A percentile compares a stretch with the other conserved stretches of the same genome.
Conservation (phyloP, 2,329 filamentous ascomycete genomes). For the Gnomoniopsis sp. region DNA sequence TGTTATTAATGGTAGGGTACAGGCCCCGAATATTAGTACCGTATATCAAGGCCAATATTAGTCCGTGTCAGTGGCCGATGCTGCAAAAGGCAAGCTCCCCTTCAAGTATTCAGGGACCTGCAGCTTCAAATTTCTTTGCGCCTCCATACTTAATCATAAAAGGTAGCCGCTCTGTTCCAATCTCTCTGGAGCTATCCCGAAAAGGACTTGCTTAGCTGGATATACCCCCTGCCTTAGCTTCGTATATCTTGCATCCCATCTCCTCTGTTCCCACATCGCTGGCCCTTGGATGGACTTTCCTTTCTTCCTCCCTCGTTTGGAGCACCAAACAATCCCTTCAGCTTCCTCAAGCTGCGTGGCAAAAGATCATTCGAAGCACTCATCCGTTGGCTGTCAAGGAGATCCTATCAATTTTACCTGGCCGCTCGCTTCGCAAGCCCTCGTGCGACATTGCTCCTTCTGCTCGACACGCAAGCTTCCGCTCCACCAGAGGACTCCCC, state of each 20-base stretch:
- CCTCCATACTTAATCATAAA: neutral
- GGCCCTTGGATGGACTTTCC: neutral
- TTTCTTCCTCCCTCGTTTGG: neutral
- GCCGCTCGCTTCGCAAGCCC: neutral
- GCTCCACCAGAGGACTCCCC: neutral
- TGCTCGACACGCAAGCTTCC: neutral
- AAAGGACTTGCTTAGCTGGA: neutral
- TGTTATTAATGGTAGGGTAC: conserved; percentile 17
- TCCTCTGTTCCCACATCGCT: neutral
- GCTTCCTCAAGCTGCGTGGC: neutral
- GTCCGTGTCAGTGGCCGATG: conserved; percentile 1
- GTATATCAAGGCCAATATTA: conserved; percentile 11
- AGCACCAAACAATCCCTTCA: neutral
- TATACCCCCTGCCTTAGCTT: neutral
- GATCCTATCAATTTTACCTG: neutral
- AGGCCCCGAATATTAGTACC: conserved; percentile 8
- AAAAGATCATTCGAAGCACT: neutral
- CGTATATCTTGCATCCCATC: neutral
- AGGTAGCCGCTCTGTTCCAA: neutral
- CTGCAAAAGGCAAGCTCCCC: conserved; percentile 16
- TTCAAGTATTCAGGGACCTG: neutral
- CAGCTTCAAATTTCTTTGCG: neutral
- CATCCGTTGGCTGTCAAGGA: neutral
- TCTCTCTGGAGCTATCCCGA: neutral
- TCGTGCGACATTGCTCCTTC: conserved; percentile 5